These are phyloP conservation scores for Microcyclosporella mali DNA, from an alignment of 2,329 filamentous ascomycete genomes.

Conservation along the genomic window DNA sequence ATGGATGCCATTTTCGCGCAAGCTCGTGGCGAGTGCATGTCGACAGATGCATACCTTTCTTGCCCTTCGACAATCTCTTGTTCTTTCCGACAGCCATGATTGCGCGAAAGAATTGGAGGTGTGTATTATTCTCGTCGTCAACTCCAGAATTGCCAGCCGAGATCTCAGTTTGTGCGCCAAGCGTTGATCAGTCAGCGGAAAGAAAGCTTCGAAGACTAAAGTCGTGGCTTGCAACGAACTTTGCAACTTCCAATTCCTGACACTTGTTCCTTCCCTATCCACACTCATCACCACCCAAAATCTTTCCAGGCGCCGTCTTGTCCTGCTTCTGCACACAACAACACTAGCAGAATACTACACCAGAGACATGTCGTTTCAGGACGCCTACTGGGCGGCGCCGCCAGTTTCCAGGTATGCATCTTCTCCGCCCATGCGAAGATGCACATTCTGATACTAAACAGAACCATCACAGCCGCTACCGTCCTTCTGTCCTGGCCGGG, in stretches of 20 bases:
- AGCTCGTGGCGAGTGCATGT: no score
- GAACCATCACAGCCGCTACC: constrained; percentile 61
- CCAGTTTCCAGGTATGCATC: constrained; percentile 57
- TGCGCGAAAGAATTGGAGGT: constrained; percentile 22
- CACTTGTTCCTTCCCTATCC: background rate
- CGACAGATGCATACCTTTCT: constrained; percentile 59
- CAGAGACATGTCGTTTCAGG: constrained; percentile 19
- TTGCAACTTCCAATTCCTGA: no score
- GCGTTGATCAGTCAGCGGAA: no score
- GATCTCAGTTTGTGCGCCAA: no score
- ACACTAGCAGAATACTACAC: constrained; percentile 2
- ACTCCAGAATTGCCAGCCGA: no score
- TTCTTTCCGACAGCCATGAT: constrained; percentile 84
- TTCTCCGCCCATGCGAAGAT: constrained; percentile 6
- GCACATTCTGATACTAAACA: constrained; percentile 48
- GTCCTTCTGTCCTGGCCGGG: constrained; percentile 57
- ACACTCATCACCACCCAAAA: no score
- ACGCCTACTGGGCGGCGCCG: constrained; percentile 51
- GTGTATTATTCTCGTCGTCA: no score
- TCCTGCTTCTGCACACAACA: background rate
- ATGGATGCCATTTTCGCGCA: no score
- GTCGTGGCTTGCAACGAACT: no score
- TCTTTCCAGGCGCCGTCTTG: no score
- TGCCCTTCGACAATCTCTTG: constrained; percentile 99
- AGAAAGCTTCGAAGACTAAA: no score